Evolutionary conservation across 140 eudicot species (phyloP).

Genomic region (Oenanthe javanica): DNA sequence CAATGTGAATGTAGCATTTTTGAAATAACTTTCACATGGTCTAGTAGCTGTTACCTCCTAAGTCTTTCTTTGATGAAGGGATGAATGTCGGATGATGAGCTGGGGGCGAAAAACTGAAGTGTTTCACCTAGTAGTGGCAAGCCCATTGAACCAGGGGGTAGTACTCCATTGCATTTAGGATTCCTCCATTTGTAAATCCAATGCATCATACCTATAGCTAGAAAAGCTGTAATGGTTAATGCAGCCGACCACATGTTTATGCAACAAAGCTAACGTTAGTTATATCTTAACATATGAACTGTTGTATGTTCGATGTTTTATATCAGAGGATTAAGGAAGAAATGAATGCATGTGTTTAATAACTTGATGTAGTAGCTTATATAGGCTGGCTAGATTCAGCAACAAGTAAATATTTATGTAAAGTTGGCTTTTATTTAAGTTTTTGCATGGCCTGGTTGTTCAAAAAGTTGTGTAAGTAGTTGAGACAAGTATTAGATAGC

Average conservation of each 20-base stretch:
- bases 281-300: neutral
- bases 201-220: constrained; percentile 34
- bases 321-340: constrained; percentile 18
- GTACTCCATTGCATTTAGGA: constrained; percentile 63
- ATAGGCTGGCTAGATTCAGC: constrained; percentile 46
- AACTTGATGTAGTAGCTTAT: constrained; percentile 38
- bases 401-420: constrained; percentile 18
- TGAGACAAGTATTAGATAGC: constrained; percentile 30
- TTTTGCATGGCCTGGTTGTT: constrained; percentile 39
- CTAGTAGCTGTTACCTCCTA: constrained; percentile 38
- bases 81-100: constrained; percentile 41
- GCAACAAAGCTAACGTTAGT: neutral
- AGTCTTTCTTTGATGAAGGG: constrained; percentile 72
- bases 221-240: constrained; percentile 26
- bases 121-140: constrained; percentile 90
- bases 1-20: neutral
- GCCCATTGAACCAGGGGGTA: constrained; percentile 93
- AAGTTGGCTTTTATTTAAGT: constrained; percentile 20
- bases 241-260: constrained; percentile 34
- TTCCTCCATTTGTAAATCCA: constrained; percentile 67
- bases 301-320: neutral
- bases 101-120: constrained; percentile 61
- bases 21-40: neutral
- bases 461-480: constrained; percentile 49
- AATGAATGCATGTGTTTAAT: constrained; percentile 49